phyloP scores from a whole-genome alignment of 495 filamentous ascomycete species.

The Chaetomium tenue region DNA sequence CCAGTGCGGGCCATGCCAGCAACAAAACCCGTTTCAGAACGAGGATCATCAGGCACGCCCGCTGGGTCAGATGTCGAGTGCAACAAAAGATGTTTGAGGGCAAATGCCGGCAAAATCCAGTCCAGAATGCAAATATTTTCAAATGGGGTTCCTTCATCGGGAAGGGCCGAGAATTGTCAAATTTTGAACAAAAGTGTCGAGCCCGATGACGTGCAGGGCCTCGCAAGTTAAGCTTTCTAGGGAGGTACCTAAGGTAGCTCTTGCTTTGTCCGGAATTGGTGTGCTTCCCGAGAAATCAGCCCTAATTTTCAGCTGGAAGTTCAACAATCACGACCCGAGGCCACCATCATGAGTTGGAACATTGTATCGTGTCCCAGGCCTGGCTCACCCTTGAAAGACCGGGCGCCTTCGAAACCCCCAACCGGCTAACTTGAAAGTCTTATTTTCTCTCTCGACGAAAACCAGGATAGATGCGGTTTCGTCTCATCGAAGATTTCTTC shows the following conservation, averaged over 20 bases:
- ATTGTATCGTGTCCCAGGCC: too few relatives aligned
- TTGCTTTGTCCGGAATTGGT: neutral
- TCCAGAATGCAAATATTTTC: neutral
- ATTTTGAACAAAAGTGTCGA: neutral
- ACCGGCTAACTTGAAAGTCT: too few relatives aligned
- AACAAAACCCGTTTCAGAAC: constrained; percentile 38
- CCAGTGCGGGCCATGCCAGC: constrained; percentile 25
- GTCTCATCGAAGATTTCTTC: neutral
- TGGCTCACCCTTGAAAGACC: too few relatives aligned
- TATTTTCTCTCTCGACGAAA: too few relatives aligned
- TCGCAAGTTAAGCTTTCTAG: neutral
- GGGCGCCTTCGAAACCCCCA: too few relatives aligned
- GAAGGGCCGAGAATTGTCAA: too few relatives aligned
- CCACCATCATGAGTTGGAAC: too few relatives aligned
- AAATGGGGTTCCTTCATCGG: neutral
- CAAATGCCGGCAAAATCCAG: neutral
- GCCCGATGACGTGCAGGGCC: too few relatives aligned
- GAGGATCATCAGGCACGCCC: constrained; percentile 33
- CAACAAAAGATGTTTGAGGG: constrained; percentile 2
- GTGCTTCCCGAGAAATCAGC: constrained; percentile 8
- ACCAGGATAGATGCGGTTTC: neutral
- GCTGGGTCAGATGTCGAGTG: constrained; percentile 7
- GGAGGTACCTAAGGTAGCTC: too few relatives aligned
- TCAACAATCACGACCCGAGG: too few relatives aligned
- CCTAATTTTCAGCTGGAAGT: neutral